Evolutionary conservation across 2,329 filamentous ascomycete genomes (phyloP).

Genomic region (Byssoonygena ceratinophila): DNA sequence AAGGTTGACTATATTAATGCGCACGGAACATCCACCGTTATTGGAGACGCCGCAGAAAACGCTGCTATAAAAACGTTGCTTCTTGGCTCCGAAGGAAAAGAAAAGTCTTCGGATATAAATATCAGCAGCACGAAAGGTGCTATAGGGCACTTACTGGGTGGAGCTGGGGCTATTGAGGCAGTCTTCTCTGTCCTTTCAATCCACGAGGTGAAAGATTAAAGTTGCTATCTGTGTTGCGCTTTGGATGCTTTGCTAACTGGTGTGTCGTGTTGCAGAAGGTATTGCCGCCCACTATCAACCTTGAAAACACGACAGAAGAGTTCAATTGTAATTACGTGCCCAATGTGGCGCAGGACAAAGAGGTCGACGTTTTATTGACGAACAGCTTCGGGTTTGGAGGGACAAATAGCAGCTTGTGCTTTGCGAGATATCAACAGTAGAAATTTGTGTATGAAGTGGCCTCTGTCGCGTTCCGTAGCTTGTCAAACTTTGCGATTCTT

Average conservation of each 20-base stretch:
- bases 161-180: slow-evolving; percentile 81
- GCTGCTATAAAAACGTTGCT: slow-evolving; percentile 68
- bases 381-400: slow-evolving; percentile 98
- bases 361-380: slow-evolving; percentile 65
- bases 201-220: slow-evolving; percentile 51
- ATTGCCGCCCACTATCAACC: slow-evolving; percentile 78
- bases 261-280: slow-evolving; percentile 46
- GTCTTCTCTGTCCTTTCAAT: slow-evolving; percentile 74
- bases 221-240: neutral
- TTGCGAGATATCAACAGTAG: slow-evolving; percentile 33
- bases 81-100: slow-evolving; percentile 58
- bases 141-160: slow-evolving; percentile 80
- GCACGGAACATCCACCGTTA: slow-evolving; percentile 76
- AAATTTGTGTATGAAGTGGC: neutral
- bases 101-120: slow-evolving; percentile 54
- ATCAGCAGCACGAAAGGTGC: slow-evolving; percentile 93
- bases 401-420: slow-evolving; percentile 83
- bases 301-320: slow-evolving; percentile 54
- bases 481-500: neutral
- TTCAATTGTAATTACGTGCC: slow-evolving; percentile 82
- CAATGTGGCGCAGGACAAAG: slow-evolving; percentile 55
- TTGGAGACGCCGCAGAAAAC: slow-evolving; percentile 85
- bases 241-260: neutral
- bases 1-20: slow-evolving; percentile 88
- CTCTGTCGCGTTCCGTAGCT: neutral